These are phyloP conservation scores for Herpotrichia juniperi DNA, from an alignment of 2,329 filamentous ascomycete genomes.

Conservation along the genomic window DNA sequence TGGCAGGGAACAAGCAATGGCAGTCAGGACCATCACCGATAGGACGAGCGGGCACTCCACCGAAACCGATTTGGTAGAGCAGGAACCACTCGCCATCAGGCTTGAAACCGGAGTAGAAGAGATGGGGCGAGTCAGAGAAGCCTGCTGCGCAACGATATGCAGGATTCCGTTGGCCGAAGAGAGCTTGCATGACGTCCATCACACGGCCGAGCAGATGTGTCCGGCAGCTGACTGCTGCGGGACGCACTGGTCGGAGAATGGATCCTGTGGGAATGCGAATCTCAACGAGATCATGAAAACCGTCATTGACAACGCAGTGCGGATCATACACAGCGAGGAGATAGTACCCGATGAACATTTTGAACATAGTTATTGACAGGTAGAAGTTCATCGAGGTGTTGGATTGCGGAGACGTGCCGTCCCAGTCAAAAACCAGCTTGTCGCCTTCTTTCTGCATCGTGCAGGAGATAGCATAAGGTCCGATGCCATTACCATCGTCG, in stretches of 20 bases:
- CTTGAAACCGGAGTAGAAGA: conserved; percentile 59
- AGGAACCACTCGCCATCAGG: conserved; percentile 57
- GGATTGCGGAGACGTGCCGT: conserved; percentile 55
- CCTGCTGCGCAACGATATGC: conserved; percentile 56
- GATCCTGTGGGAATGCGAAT: conserved; percentile 54
- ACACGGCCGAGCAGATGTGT: conserved; percentile 57
- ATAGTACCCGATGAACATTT: conserved; percentile 58
- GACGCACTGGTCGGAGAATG: conserved; percentile 54
- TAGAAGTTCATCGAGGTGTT: conserved; percentile 57
- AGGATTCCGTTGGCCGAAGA: conserved; percentile 56
- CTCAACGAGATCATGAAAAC: conserved; percentile 58
- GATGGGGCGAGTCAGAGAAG: conserved; percentile 58
- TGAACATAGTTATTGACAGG: conserved; percentile 57
- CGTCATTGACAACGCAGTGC: conserved; percentile 57
- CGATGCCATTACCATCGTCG: conserved; percentile 54
- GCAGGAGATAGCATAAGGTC: conserved; percentile 56
- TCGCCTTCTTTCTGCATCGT: conserved; percentile 53
- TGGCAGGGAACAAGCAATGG: conserved; percentile 58
- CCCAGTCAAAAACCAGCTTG: conserved; percentile 56
- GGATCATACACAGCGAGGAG: conserved; percentile 57
- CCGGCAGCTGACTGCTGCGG: conserved; percentile 55
- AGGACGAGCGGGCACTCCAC: conserved; percentile 55
- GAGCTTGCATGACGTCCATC: conserved; percentile 57
- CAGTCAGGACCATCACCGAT: conserved; percentile 57
- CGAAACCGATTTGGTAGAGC: conserved; percentile 59